phyloP scores from a whole-genome alignment of 140 eudicot genomes.

The Senecio squalidus region DNA sequence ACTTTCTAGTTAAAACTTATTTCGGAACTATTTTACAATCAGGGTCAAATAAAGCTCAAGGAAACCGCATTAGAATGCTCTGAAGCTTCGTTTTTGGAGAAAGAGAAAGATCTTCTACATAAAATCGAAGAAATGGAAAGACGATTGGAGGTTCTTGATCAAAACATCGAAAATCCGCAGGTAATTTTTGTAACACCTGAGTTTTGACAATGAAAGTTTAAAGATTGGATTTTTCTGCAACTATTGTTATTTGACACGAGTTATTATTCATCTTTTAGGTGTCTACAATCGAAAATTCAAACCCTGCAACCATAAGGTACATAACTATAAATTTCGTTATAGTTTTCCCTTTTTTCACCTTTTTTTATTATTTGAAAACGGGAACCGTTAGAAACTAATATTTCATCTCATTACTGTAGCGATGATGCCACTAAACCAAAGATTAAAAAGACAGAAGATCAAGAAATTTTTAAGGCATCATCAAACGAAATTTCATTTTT shows the following conservation, averaged over 20 bases:
- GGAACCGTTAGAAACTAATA: constrained; percentile 2
- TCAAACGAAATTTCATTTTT: constrained; percentile 35
- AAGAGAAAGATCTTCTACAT: constrained; percentile 68
- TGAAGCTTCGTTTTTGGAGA: constrained; percentile 59
- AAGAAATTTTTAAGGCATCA: constrained; percentile 20
- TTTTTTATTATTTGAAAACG: neutral
- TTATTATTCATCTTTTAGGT: constrained; percentile 29
- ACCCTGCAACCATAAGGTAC: constrained; percentile 14
- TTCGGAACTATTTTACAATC: constrained; percentile 8
- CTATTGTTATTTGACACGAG: constrained; percentile 11
- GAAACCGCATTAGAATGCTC: constrained; percentile 64
- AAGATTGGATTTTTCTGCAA: constrained; percentile 12
- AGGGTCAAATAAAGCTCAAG: constrained; percentile 72
- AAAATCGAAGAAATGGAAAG: constrained; percentile 64
- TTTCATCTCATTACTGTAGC: constrained; percentile 31
- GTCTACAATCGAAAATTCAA: constrained; percentile 22
- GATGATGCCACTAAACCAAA: constrained; percentile 15
- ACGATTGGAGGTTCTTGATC: constrained; percentile 42
- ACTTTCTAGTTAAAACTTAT: too few species aligned
- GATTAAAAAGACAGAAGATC: constrained; percentile 11
- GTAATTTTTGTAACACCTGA: neutral
- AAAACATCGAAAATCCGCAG: constrained; percentile 31
- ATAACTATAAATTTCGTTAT: too few species aligned
- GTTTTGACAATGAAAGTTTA: neutral
- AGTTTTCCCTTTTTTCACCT: neutral